A percentile compares a stretch with the other conserved stretches of the same genome.
Conservation (phyloP, 371 early-diverging fungal species). For the Rhizopus delemar region DNA sequence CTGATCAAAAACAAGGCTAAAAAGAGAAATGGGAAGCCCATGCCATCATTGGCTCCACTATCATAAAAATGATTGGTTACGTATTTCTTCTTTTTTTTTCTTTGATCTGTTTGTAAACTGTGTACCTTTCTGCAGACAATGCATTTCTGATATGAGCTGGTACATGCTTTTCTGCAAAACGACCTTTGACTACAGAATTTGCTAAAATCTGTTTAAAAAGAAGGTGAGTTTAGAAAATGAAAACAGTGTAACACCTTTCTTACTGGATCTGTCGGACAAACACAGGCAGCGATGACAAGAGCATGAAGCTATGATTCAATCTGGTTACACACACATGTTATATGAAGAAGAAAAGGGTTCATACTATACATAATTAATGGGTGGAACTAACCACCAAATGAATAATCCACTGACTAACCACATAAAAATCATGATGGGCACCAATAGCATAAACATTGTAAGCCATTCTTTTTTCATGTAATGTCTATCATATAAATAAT, state of each 20-base stretch:
- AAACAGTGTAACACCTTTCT: slow-evolving; percentile 3
- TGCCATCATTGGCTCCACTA: slow-evolving; percentile 83
- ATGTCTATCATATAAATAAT: slow-evolving; percentile 33
- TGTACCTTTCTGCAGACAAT: slow-evolving; percentile 82
- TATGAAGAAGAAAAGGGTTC: neutral
- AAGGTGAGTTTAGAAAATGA: neutral
- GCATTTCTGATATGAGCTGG: slow-evolving; percentile 86
- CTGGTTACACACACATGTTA: neutral
- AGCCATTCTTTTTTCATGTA: slow-evolving; percentile 59
- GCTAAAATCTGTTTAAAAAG: slow-evolving; percentile 68
- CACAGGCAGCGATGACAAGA: slow-evolving; percentile 83
- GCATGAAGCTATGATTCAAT: slow-evolving; percentile 61
- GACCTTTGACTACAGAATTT: slow-evolving; percentile 94
- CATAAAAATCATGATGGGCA: slow-evolving; percentile 86
- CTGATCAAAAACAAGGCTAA: slow-evolving; percentile 74
- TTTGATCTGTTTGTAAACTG: too few relatives aligned
- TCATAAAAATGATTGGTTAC: slow-evolving; percentile 2
- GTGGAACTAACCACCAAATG: slow-evolving; percentile 67
- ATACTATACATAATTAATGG: slow-evolving; percentile 63
- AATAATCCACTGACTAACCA: slow-evolving; percentile 79
- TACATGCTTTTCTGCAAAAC: slow-evolving; percentile 93
- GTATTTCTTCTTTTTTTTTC: too few relatives aligned
- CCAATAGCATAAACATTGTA: slow-evolving; percentile 76
- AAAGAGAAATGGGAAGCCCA: slow-evolving; percentile 89
- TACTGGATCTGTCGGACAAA: slow-evolving; percentile 96